Conservation (phyloP, 345 rosid species). For the Laguncularia racemosa region DNA sequence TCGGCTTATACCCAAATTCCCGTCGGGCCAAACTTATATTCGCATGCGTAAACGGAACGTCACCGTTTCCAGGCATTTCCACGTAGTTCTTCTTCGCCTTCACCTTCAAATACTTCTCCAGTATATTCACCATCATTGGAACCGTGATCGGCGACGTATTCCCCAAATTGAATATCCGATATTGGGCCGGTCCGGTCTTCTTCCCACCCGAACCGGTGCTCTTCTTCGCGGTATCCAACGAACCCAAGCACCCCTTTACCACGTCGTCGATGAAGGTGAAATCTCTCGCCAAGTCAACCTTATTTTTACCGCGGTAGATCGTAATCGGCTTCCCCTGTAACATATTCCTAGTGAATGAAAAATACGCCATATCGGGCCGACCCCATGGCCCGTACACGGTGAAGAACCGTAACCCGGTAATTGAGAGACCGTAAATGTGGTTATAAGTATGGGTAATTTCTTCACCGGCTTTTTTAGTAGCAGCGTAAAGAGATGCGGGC, state of each 20-base stretch:
- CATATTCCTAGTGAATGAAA: slow-evolving; percentile 54
- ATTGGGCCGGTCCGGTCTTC: slow-evolving; percentile 58
- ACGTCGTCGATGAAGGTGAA: slow-evolving; percentile 81
- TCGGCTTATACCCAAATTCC: slow-evolving; percentile 68
- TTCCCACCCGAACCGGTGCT: slow-evolving; percentile 87
- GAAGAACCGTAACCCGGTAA: slow-evolving; percentile 73
- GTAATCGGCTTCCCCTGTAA: slow-evolving; percentile 72
- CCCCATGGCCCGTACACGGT: slow-evolving; percentile 93
- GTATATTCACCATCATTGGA: slow-evolving; percentile 49
- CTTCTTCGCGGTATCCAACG: slow-evolving; percentile 55
- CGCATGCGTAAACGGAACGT: slow-evolving; percentile 84
- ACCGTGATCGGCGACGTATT: slow-evolving; percentile 85
- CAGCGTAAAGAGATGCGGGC: slow-evolving; percentile 84
- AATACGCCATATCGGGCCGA: slow-evolving; percentile 86
- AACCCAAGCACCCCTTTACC: slow-evolving; percentile 69
- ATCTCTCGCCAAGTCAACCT: slow-evolving; percentile 65
- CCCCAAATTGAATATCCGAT: slow-evolving; percentile 62
- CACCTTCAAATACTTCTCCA: slow-evolving; percentile 60
- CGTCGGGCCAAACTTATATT: slow-evolving; percentile 59
- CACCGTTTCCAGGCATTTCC: slow-evolving; percentile 88
- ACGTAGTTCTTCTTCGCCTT: slow-evolving; percentile 53
- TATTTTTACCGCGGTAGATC: slow-evolving; percentile 57
- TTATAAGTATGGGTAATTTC: slow-evolving; percentile 78
- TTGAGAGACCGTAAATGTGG: slow-evolving; percentile 71
- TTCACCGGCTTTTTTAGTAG: slow-evolving; percentile 81